Evolutionary conservation across 75 land plant genomes (phyloP), one percentile per base, ranked within the genome.

Genomic region (Selaginella tamariscina): DNA sequence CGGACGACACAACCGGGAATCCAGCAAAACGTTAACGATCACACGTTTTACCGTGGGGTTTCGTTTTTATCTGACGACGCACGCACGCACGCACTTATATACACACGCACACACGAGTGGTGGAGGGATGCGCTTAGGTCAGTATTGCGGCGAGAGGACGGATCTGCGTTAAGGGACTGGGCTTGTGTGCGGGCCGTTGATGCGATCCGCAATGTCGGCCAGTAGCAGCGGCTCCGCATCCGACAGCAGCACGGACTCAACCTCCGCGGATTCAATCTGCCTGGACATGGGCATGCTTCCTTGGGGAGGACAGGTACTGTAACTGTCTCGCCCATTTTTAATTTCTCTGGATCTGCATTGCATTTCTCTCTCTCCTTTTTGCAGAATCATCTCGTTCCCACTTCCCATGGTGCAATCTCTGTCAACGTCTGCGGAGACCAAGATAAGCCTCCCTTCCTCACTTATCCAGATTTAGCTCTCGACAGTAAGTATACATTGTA

Each of bases 381-480:
- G 39, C 88, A 91, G 97, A 92, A 86, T 69, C 78, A 84, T 67
- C 0, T 73, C 54, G 73, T 91, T 8, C 73, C 80, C 29, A 91
- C 97, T 15, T 59, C 79, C 21, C 56, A 39, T 32, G 97, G 97
- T 39, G 68, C 80, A 44, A 65, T 88, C 2, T 84, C 97, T 26
- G 97, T 91, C 28, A 29, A 68, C 28, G 85, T 91, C 0, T 77
- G 73, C 73, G 97, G 97, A 15, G 97, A 91, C 33, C 82, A 55
- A 29, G 94, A 84, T 30, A 91, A 88, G 80, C 97, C 97, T 29
- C 87, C 84, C 2, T 80, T 91, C 24, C 59, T 91, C 8, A 91
- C 94, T 13, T 91, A 91, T 56, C 94, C 97, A 0, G 97, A 91
- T 75, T 73, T 91, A 8, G 93, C 94, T 57, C 68, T 88, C 56